These are phyloP conservation scores for Alternaria alternata DNA, from an alignment of 2,329 filamentous ascomycete genomes.

Conservation along the genomic window DNA sequence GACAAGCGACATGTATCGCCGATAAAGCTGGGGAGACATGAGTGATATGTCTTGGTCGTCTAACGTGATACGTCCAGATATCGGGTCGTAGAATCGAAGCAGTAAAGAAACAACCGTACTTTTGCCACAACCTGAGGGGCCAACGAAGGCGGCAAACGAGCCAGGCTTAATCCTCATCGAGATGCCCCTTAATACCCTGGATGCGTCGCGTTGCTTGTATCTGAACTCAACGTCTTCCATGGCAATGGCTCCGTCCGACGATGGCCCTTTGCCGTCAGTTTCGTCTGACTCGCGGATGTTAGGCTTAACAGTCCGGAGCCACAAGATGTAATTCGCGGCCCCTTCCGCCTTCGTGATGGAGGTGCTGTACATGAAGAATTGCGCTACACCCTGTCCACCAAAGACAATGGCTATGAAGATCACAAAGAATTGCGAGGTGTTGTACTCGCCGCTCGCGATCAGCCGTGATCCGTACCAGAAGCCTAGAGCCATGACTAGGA, in stretches of 20 bases:
- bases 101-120: conserved; percentile 87
- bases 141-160: conserved; percentile 67
- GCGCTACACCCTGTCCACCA: conserved; percentile 44
- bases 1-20: conserved; percentile 81
- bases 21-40: conserved; percentile 60
- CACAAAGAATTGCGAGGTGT: conserved; percentile 77
- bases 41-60: conserved; percentile 71
- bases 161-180: conserved; percentile 57
- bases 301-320: conserved; percentile 47
- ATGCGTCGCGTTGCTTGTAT: conserved; percentile 5
- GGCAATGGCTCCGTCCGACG: background rate
- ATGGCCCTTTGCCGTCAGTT: background rate
- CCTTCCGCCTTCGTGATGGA: conserved; percentile 92
- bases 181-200: conserved; percentile 9
- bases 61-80: conserved; percentile 78
- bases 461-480: conserved; percentile 70
- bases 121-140: conserved; percentile 90
- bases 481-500: conserved; percentile 78
- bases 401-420: conserved; percentile 3
- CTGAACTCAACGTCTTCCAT: conserved; percentile 13
- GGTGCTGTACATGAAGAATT: conserved; percentile 14
- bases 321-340: conserved; percentile 66
- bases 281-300: conserved; percentile 39
- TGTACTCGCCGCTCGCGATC: conserved; percentile 57
- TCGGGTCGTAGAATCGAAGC: conserved; percentile 84